Evolutionary conservation across 148 eudicot species (phyloP).

Genomic region (Fallopia convolvulus): DNA sequence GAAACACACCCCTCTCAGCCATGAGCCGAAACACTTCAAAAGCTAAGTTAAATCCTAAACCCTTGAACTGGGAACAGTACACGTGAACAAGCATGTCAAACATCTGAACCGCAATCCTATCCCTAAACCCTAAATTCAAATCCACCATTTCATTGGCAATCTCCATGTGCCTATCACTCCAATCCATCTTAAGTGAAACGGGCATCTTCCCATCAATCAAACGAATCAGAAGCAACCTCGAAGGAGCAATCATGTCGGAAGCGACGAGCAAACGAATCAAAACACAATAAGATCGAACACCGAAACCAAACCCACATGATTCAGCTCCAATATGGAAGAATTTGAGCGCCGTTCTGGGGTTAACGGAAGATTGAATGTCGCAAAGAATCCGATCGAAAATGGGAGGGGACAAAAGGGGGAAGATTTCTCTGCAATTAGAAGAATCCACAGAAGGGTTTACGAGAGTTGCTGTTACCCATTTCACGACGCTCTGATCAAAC

Average conservation of each 20-base stretch:
- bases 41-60: slow-evolving; percentile 36
- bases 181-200: slow-evolving; percentile 21
- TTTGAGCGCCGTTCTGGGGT: slow-evolving; percentile 46
- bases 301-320: slow-evolving; percentile 43
- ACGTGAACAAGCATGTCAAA: slow-evolving; percentile 75
- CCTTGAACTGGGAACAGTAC: slow-evolving; percentile 47
- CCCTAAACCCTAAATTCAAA: slow-evolving; percentile 27
- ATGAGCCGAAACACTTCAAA: slow-evolving; percentile 48
- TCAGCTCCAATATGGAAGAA: slow-evolving; percentile 50
- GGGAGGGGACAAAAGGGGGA: slow-evolving; percentile 39
- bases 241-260: slow-evolving; percentile 39
- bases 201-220: slow-evolving; percentile 60
- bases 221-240: slow-evolving; percentile 60
- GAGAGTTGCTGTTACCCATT: slow-evolving; percentile 49
- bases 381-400: slow-evolving; percentile 54
- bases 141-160: slow-evolving; percentile 45
- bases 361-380: slow-evolving; percentile 28
- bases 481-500: slow-evolving; percentile 30
- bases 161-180: slow-evolving; percentile 47
- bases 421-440: slow-evolving; percentile 47
- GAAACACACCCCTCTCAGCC: slow-evolving; percentile 38
- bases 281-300: slow-evolving; percentile 59
- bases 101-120: slow-evolving; percentile 22
- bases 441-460: slow-evolving; percentile 46
- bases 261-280: slow-evolving; percentile 62